Evolutionary conservation across 2,329 filamentous ascomycete genomes (phyloP), one percentile per base, ranked within the genome.

Genomic region (Calonectria henricotiae): DNA sequence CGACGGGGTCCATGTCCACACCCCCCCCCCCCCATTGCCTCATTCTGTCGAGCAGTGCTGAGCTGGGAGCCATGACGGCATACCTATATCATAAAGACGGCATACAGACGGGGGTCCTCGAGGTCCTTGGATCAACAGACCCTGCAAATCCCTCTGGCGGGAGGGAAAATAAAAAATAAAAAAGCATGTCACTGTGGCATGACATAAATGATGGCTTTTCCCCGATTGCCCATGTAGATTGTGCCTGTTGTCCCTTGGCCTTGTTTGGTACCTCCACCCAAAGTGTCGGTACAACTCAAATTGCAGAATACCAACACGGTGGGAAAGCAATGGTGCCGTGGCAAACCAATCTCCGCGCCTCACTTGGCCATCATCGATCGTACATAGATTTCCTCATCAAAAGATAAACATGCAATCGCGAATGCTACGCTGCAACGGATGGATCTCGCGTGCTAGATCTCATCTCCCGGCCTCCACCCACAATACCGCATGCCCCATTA

Each of bases 271-370:
- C 41, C 41, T 43, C 41, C 30, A 54, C n/a, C 49, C 49, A 54
- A 54, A 54, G 49, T 37, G 49, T 54, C 49, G 49, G 49, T 54
- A 54, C 23, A 23, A 2, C 49, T 13, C 49, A 37, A 43, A 5
- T 13, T 54, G 32, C 32, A 17, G n/a, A 15, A 20, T 51, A 30
- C 49, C 49, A 15, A 30, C 27, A 32, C 13, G n/a, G 49, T 9
- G 49, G 49, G n/a, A 54, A 30, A 20, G 49, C 49, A 54, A n/a
- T 20, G 17, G 20, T 20, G 17, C 20, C 30, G 30, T 8, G n/a
- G n/a, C 49, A 54, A 30, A 37, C 30, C 30, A 54, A 54, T 54
- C 49, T 15, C 30, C 30, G 6, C 27, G 27, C 9, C 27, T 20
- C 49, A 11, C 15, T n/a, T 9, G 13, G 4, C 7, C 8, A n/a